Conservation (phyloP, 495 filamentous ascomycete genomes). For the Podospora bellae-mahoneyi region DNA sequence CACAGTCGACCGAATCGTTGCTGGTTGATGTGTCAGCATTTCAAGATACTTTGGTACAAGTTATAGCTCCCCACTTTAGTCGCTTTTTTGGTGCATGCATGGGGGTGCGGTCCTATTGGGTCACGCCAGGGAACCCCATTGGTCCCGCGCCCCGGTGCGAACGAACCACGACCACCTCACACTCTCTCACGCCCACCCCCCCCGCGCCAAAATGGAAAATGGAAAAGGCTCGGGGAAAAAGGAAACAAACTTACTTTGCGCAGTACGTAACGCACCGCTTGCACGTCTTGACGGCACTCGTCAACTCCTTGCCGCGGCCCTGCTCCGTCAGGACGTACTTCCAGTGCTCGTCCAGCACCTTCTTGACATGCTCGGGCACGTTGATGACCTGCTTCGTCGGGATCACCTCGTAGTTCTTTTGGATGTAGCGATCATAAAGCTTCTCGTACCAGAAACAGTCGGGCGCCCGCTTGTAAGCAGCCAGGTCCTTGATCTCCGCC, state of each 20-base stretch:
- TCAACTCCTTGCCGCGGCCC: constrained; percentile 87
- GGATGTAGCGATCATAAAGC: constrained; percentile 96
- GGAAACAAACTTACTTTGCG: constrained; percentile 63
- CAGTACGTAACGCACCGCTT: constrained; percentile 87
- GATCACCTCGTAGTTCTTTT: constrained; percentile 95
- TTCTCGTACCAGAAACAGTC: constrained; percentile 97
- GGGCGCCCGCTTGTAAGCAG: constrained; percentile 74
- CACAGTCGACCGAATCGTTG: constrained; percentile 94
- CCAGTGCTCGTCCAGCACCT: constrained; percentile 92
- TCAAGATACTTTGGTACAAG: not conserved
- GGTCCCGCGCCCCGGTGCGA: not conserved
- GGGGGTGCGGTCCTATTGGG: constrained; percentile 8
- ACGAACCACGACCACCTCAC: not conserved
- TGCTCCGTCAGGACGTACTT: constrained; percentile 91
- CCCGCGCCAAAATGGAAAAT: constrained; percentile 15
- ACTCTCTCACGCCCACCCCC: too few species aligned
- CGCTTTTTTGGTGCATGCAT: not conserved
- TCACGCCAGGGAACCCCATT: not conserved
- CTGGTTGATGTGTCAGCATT: constrained; percentile 48
- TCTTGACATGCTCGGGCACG: constrained; percentile 89
- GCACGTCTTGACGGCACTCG: constrained; percentile 93
- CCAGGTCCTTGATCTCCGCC: constrained; percentile 77
- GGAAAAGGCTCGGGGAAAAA: constrained; percentile 16
- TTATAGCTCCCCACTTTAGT: constrained; percentile 11
- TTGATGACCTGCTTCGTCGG: constrained; percentile 91